Conservation (phyloP, 139 green algal species). For the Nannochloris sp. region DNA sequence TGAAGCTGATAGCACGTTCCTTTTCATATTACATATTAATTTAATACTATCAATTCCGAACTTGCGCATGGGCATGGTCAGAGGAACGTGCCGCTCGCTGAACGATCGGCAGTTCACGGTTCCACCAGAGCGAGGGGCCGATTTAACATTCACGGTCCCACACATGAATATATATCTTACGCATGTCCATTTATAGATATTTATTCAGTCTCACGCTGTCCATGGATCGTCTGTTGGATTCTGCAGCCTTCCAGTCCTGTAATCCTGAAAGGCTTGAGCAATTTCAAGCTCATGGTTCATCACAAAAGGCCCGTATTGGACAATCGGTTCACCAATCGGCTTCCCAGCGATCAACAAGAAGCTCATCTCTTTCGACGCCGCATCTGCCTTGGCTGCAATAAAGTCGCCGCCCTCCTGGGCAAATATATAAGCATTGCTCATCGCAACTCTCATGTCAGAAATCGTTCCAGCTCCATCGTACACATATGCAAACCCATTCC, state of each 20-base stretch:
- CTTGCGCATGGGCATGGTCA: too few relatives aligned
- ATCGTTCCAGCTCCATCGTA: constrained; percentile 62
- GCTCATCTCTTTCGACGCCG: constrained; percentile 30
- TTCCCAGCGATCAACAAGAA: constrained; percentile 73
- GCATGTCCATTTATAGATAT: too few relatives aligned
- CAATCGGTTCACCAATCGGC: constrained; percentile 81
- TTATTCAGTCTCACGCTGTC: constrained; percentile 24
- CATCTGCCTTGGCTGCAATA: constrained; percentile 4
- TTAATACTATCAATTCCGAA: too few relatives aligned
- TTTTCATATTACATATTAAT: too few relatives aligned
- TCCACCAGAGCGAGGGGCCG: too few relatives aligned
- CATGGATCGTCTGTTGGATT: constrained; percentile 65
- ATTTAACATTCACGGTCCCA: too few relatives aligned
- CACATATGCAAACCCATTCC: constrained; percentile 68
- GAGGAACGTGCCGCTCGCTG: too few relatives aligned
- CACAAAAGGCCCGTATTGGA: constrained; percentile 70
- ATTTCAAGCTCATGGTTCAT: constrained; percentile 76
- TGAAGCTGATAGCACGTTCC: too few relatives aligned
- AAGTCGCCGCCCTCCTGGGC: constrained; percentile 27
- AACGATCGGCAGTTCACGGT: too few relatives aligned
- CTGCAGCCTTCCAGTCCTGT: constrained; percentile 56
- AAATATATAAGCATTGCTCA: constrained; percentile 40
- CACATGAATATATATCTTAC: neutral
- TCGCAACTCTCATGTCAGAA: constrained; percentile 29
- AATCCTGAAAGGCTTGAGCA: constrained; percentile 65